Evolutionary conservation across 2,329 filamentous ascomycete genomes (phyloP).

Genomic region (Penicillium expansum): DNA sequence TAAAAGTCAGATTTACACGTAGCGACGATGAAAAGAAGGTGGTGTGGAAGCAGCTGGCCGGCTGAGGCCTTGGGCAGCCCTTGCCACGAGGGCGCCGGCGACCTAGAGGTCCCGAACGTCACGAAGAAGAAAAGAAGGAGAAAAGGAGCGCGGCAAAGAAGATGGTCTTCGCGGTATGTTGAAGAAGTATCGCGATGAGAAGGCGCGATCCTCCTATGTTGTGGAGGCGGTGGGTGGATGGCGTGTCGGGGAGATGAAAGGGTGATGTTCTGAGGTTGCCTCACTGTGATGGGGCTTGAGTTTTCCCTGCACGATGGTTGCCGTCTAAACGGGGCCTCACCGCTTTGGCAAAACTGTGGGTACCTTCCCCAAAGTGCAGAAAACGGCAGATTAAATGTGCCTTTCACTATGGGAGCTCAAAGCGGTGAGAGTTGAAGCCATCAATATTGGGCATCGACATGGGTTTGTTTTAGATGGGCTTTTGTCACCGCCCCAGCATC

Average conservation of each 20-base stretch:
- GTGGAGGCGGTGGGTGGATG: constrained; percentile 31
- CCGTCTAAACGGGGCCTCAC: constrained; percentile 25
- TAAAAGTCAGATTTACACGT: constrained; percentile 15
- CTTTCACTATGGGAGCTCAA: not conserved
- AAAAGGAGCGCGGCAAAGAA: constrained; percentile 27
- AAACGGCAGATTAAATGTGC: not conserved
- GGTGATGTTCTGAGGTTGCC: constrained; percentile 42
- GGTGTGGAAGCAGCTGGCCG: constrained; percentile 39
- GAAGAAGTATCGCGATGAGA: constrained; percentile 42
- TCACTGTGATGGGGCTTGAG: constrained; percentile 40
- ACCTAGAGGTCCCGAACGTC: constrained; percentile 38
- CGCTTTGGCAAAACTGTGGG: constrained; percentile 19
- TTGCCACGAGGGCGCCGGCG: constrained; percentile 49
- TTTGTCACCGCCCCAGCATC: constrained; percentile 12
- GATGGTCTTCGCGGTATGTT: constrained; percentile 26
- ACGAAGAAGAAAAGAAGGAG: constrained; percentile 32
- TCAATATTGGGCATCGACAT: not conserved
- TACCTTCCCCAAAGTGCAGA: constrained; percentile 6
- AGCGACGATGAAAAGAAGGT: constrained; percentile 35
- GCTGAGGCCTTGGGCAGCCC: constrained; percentile 47
- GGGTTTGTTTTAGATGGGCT: constrained; percentile 2
- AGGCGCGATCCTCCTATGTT: constrained; percentile 42
- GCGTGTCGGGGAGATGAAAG: constrained; percentile 41
- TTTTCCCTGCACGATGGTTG: constrained; percentile 33
- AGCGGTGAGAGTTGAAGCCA: not conserved